Evolutionary conservation across 441 rosid genomes (phyloP).

Genomic region (Eutrema salsugineum): DNA sequence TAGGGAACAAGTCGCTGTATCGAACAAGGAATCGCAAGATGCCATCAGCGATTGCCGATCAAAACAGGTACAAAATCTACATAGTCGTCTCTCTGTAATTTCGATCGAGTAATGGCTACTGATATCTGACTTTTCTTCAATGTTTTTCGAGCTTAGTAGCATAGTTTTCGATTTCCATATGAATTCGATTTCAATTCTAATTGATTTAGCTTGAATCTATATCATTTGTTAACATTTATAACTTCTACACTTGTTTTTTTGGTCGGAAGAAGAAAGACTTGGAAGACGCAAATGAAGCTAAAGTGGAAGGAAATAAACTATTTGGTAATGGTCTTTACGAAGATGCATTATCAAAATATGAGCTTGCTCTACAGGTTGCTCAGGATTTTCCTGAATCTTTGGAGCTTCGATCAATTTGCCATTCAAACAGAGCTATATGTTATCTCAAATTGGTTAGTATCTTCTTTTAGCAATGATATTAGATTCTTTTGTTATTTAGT

Average conservation of each 20-base stretch:
- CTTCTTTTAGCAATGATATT: background rate
- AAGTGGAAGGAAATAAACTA: conserved; percentile 72
- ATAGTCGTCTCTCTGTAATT: background rate
- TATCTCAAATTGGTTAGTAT: conserved; percentile 77
- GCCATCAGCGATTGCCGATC: conserved; percentile 33
- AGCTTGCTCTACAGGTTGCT: conserved; percentile 51
- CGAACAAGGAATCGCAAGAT: conserved; percentile 1
- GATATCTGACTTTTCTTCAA: background rate
- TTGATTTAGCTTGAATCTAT: background rate
- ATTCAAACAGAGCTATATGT: conserved; percentile 72
- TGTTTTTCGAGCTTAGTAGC: background rate
- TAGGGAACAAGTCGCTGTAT: background rate
- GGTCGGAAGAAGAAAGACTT: conserved; percentile 44
- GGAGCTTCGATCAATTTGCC: conserved; percentile 68
- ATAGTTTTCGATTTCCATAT: background rate
- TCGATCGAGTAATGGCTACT: background rate
- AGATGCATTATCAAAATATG: conserved; percentile 70
- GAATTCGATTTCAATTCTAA: background rate
- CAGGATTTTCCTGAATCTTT: conserved; percentile 39
- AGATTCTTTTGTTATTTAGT: background rate
- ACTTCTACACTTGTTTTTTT: background rate
- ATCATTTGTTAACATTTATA: too few species aligned
- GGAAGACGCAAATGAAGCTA: conserved; percentile 66
- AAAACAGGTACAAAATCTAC: conserved; percentile 40
- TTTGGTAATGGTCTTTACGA: conserved; percentile 62